A percentile compares a stretch with the other conserved stretches of the same genome.
phyloP scores from a whole-genome alignment of 2,329 filamentous ascomycete genomes.

The Phaeoacremonium minimum region DNA sequence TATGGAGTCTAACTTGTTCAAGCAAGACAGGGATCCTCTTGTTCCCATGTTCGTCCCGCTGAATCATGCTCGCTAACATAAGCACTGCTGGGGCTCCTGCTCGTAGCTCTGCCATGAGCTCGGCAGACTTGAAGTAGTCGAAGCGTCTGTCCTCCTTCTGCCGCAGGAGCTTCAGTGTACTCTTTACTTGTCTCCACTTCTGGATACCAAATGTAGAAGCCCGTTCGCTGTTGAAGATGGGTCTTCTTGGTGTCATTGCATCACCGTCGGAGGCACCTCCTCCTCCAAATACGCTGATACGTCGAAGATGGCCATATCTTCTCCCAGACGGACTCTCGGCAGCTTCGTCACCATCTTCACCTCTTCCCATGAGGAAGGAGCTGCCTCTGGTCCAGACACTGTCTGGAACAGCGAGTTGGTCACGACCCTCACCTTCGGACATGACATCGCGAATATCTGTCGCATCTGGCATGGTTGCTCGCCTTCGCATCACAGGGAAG shows the following conservation, averaged over 20 bases:
- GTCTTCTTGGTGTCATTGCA: slow-evolving; percentile 49
- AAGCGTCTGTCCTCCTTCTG: slow-evolving; percentile 83
- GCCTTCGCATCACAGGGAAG: slow-evolving; percentile 54
- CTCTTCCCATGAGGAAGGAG: slow-evolving; percentile 51
- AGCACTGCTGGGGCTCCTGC: slow-evolving; percentile 90
- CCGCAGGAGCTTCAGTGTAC: slow-evolving; percentile 74
- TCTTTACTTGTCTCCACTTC: slow-evolving; percentile 91
- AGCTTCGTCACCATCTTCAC: slow-evolving; percentile 47
- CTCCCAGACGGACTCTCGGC: slow-evolving; percentile 47
- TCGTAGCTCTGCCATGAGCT: slow-evolving; percentile 90
- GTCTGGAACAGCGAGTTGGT: slow-evolving; percentile 51
- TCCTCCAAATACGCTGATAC: slow-evolving; percentile 63
- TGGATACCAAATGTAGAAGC: slow-evolving; percentile 72
- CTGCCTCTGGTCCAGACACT: slow-evolving; percentile 55
- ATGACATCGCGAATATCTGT: slow-evolving; percentile 57
- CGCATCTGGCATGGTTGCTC: slow-evolving; percentile 61
- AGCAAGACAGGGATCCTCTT: slow-evolving; percentile 91
- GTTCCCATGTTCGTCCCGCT: slow-evolving; percentile 92
- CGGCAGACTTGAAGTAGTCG: slow-evolving; percentile 91
- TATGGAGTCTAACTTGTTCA: slow-evolving; percentile 86
- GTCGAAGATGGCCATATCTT: slow-evolving; percentile 59
- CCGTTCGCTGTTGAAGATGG: slow-evolving; percentile 60
- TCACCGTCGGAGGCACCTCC: slow-evolving; percentile 60
- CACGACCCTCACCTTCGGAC: slow-evolving; percentile 72
- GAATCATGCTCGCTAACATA: slow-evolving; percentile 96